Percentiles rank a stretch among this genome's conserved stretches.
Evolutionary conservation across 2,329 filamentous ascomycete species (phyloP).

Genomic region (Ilyonectria destructans): DNA sequence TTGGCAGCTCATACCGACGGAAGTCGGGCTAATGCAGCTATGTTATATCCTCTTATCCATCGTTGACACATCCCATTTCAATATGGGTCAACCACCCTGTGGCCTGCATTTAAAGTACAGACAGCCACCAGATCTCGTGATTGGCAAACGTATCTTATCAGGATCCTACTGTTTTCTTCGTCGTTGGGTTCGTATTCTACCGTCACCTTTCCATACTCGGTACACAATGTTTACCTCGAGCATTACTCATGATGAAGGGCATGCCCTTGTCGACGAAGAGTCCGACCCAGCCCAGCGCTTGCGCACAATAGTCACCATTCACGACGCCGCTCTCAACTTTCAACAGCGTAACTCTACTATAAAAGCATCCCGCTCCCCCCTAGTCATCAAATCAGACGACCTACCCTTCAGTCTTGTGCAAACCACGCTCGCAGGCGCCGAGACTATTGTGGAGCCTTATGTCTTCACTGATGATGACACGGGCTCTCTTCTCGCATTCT

Average conservation of each 20-base stretch:
- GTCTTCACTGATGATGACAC: slow-evolving; percentile 24
- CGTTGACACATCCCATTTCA: too few relatives aligned
- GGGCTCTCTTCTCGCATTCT: slow-evolving; percentile 26
- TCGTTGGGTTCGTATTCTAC: too few relatives aligned
- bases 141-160: background rate
- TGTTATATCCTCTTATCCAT: too few relatives aligned
- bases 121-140: background rate
- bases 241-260: background rate
- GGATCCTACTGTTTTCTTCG: background rate
- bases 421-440: slow-evolving; percentile 3
- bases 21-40: background rate
- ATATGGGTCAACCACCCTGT: background rate
- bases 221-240: background rate
- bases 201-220: background rate
- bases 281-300: background rate
- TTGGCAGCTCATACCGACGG: background rate
- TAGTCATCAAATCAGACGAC: slow-evolving; percentile 5
- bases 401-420: background rate
- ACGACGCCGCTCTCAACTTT: slow-evolving; percentile 7
- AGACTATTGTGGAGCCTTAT: slow-evolving; percentile 7
- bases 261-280: background rate
- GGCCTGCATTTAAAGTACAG: background rate
- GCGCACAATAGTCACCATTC: background rate
- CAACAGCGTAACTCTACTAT: slow-evolving; percentile 7
- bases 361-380: slow-evolving; percentile 4